These are phyloP conservation scores for Daldinia childiae DNA, from an alignment of 495 filamentous ascomycete genomes.

Conservation along the genomic window DNA sequence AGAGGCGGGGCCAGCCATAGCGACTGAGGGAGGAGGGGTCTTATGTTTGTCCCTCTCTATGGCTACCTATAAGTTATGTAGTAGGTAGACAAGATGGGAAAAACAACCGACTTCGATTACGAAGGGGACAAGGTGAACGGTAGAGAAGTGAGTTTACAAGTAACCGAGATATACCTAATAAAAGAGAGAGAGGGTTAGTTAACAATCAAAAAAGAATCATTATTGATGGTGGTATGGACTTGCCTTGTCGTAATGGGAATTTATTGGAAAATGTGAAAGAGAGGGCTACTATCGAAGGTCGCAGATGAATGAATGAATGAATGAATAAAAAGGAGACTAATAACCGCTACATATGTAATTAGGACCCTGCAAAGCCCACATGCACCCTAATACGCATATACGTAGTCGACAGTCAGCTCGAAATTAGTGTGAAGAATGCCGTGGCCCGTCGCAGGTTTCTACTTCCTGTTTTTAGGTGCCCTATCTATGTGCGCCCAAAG, in stretches of 20 bases:
- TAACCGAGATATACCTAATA: background rate
- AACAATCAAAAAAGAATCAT: background rate
- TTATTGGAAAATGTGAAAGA: slow-evolving; percentile 36
- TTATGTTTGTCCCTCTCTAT: slow-evolving; percentile 27
- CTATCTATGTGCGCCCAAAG: background rate
- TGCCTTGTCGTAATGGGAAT: slow-evolving; percentile 13
- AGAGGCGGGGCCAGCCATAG: slow-evolving; percentile 62
- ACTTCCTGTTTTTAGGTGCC: background rate
- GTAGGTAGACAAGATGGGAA: slow-evolving; percentile 19
- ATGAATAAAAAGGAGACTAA: slow-evolving; percentile 25
- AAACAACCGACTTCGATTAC: slow-evolving; percentile 17
- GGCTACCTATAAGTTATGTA: background rate
- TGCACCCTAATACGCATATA: background rate
- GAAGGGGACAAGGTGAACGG: background rate
- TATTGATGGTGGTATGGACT: slow-evolving; percentile 35
- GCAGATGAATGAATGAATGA: slow-evolving; percentile 31
- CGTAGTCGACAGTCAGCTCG: slow-evolving; percentile 25
- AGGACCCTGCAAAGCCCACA: slow-evolving; percentile 35
- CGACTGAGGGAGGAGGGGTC: slow-evolving; percentile 39
- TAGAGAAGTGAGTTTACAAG: background rate
- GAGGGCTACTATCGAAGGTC: slow-evolving; percentile 34
- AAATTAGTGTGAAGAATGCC: slow-evolving; percentile 25
- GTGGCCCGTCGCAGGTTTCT: slow-evolving; percentile 29
- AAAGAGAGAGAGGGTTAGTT: slow-evolving; percentile 26
- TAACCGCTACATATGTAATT: slow-evolving; percentile 15